Evolutionary conservation across 2,329 filamentous ascomycete species (phyloP).

Genomic region (Penicillium glabrum): DNA sequence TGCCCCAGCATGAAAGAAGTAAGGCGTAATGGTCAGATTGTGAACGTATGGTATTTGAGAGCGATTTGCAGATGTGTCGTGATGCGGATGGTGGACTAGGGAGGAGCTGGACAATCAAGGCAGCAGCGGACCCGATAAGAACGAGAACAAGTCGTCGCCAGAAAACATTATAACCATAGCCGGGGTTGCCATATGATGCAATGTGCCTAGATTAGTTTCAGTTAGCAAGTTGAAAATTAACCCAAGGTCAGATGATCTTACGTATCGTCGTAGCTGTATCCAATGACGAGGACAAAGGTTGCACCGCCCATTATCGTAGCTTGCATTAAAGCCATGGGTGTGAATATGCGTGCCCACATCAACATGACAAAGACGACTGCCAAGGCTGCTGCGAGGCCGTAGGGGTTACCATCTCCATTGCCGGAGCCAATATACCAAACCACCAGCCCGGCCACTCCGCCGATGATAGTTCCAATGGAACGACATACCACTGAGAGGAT

Average conservation of each 20-base stretch:
- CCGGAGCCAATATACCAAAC: conserved; percentile 56
- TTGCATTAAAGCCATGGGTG: conserved; percentile 30
- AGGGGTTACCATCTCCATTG: conserved; percentile 49
- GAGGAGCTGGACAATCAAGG: conserved; percentile 49
- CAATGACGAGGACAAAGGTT: conserved; percentile 48
- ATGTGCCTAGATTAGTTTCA: conserved; percentile 33
- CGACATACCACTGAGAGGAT: conserved; percentile 47
- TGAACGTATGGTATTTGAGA: conserved; percentile 46
- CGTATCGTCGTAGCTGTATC: conserved; percentile 49
- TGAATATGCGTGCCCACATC: conserved; percentile 38
- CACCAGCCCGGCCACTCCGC: conserved; percentile 49
- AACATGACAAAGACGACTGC: conserved; percentile 32
- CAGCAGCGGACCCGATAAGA: conserved; percentile 46
- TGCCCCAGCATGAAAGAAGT: conserved; percentile 47
- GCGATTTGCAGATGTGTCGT: conserved; percentile 45
- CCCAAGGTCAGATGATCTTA: conserved; percentile 7
- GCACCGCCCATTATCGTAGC: conserved; percentile 41
- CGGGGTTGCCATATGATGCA: conserved; percentile 47
- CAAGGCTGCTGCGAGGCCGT: conserved; percentile 48
- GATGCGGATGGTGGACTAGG: conserved; percentile 50
- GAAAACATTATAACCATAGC: conserved; percentile 50
- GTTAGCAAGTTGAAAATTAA: not conserved
- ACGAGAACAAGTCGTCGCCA: conserved; percentile 49
- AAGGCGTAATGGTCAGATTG: conserved; percentile 53
- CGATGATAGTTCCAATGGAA: conserved; percentile 46